phyloP scores from a whole-genome alignment of 805 yeast genomes.

The Candida vaughaniae region DNA sequence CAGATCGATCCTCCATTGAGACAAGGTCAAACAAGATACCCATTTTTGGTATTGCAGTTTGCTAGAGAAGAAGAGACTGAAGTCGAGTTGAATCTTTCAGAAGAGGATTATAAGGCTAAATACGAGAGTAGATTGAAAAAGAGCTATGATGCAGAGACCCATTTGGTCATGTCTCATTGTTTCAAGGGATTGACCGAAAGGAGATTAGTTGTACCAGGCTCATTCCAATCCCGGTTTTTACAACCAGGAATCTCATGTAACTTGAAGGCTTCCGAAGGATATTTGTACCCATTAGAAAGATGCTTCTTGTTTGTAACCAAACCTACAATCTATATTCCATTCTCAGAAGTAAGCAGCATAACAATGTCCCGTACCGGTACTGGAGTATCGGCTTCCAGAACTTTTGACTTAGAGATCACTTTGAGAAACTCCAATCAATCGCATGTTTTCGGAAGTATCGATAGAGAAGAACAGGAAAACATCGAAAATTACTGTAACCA shows the following conservation, averaged over 20 bases:
- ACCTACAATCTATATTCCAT: slow-evolving; percentile 90
- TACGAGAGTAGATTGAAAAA: slow-evolving; percentile 75
- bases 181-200: slow-evolving; percentile 88
- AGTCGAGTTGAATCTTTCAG: slow-evolving; percentile 81
- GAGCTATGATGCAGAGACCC: slow-evolving; percentile 80
- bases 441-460: slow-evolving; percentile 85
- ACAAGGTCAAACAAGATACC: slow-evolving; percentile 97
- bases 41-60: slow-evolving; percentile 87
- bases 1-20: slow-evolving; percentile 96
- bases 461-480: slow-evolving; percentile 81
- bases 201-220: slow-evolving; percentile 80
- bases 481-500: slow-evolving; percentile 75
- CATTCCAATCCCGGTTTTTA: slow-evolving; percentile 69
- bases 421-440: slow-evolving; percentile 62
- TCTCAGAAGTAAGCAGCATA: slow-evolving; percentile 71
- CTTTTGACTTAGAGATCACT: slow-evolving; percentile 85
- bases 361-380: slow-evolving; percentile 86
- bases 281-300: slow-evolving; percentile 88
- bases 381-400: slow-evolving; percentile 74
- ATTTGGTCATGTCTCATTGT: slow-evolving; percentile 82
- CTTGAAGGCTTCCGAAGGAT: slow-evolving; percentile 92
- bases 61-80: slow-evolving; percentile 88
- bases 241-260: slow-evolving; percentile 91
- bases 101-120: slow-evolving; percentile 72
- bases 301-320: slow-evolving; percentile 89